Evolutionary conservation across 225 moss, liverwort and hornwort species (phyloP), one percentile per base, ranked within the genome.

Genomic region (Thuidium tamariscinum): DNA sequence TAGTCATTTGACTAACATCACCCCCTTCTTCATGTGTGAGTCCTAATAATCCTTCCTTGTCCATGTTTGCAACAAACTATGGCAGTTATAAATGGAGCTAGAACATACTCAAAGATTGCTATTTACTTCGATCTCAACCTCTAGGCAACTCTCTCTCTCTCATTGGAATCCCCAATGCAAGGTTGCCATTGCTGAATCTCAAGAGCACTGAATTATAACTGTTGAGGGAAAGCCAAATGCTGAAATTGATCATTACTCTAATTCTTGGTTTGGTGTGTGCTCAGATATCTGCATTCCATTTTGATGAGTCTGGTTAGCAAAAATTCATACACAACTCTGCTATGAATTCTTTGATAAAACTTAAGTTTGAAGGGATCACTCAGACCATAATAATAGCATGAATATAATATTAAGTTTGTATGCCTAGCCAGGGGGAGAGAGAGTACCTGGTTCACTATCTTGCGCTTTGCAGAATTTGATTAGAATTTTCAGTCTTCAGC

Each of bases 401-500:
- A 72, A 57, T 8, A 37, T 11, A 49, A 39, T 44, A 7, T 49
- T 17, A 29, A 57, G 41, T 51, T 59, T 2, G 2, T 11, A 9
- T n/a, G 42, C 44, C 27, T 27, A 13, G 16, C 8, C 2, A 70
- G 6, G 34, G 6, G 34, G 48, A 70, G 42, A 52, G 26, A 67
- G 23, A 27, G 20, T 51, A 85, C 60, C 80, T 87, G 37, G 22
- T 71, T 67, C 77, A 46, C 26, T 87, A 91, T 69, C 89, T 86
- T 77, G 86, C 86, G 13, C 83, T 83, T 84, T 91, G 85, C 37
- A 84, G 37, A 72, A 88, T 44, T 88, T 83, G 89, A 80, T 41
- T 75, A 5, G 68, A 65, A 48, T 82, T 92, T 84, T 97, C 95
- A 29, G 92, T 93, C 79, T 99, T 95, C 41, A 99, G 92, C 82